Percentiles rank a stretch among this genome's conserved stretches.
Conservation (phyloP, 202 grass and related monocot genomes). For the Setaria italica region DNA sequence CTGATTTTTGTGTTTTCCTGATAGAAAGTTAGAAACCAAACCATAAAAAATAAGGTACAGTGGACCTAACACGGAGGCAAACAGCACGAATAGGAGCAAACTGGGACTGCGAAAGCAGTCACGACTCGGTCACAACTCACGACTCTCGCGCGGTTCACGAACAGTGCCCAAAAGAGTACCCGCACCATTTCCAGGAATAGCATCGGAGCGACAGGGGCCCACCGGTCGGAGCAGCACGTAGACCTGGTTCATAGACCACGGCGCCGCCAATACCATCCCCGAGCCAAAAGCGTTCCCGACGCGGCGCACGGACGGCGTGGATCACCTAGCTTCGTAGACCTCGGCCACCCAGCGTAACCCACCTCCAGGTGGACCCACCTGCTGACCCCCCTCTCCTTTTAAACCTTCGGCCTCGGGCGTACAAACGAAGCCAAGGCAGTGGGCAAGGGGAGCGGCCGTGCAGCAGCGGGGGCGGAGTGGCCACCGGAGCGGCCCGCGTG, state of each 20-base stretch:
- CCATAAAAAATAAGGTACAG: not conserved
- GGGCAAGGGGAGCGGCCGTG: not conserved
- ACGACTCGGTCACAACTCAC: not conserved
- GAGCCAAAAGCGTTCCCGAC: not conserved
- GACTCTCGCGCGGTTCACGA: not conserved
- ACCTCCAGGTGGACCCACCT: slow-evolving; percentile 2
- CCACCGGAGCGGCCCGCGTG: not conserved
- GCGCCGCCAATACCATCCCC: no score
- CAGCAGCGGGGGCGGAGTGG: not conserved
- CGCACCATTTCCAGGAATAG: not conserved
- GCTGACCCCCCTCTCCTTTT: not conserved
- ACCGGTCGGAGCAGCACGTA: not conserved
- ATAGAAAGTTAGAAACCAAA: not conserved
- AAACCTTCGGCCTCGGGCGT: slow-evolving; percentile 30
- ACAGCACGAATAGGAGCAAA: not conserved
- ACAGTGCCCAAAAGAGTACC: not conserved
- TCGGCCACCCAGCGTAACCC: not conserved
- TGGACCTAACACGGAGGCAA: not conserved
- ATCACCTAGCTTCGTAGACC: not conserved
- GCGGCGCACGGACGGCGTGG: not conserved
- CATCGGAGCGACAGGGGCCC: not conserved
- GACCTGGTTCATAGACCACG: not conserved
- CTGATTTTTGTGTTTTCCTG: not conserved
- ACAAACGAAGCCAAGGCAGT: not conserved
- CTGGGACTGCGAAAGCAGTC: not conserved